These are phyloP conservation scores for Stachybotrys echinatus DNA, from an alignment of 2,329 filamentous ascomycete genomes.

Conservation along the genomic window DNA sequence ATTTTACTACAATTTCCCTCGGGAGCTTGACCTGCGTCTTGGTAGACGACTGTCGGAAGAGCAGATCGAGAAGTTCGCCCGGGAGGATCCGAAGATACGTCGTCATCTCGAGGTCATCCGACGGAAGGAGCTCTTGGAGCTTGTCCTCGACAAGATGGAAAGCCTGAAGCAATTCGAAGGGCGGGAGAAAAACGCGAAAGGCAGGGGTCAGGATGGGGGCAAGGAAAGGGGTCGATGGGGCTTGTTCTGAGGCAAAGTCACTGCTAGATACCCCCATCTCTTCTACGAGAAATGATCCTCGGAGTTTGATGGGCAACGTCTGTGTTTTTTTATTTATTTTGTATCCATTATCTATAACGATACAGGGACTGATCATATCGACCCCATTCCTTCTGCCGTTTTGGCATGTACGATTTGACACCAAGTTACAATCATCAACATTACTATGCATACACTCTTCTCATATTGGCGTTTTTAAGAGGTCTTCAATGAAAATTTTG, in stretches of 20 bases:
- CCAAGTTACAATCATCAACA: no score
- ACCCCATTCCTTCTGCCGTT: not conserved
- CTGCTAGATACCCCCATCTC: not conserved
- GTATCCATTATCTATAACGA: not conserved
- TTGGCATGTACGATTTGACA: not conserved
- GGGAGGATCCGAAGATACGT: conserved; percentile 86
- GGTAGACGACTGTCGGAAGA: conserved; percentile 72
- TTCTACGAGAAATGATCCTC: conserved; percentile 18
- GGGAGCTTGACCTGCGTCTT: conserved; percentile 82
- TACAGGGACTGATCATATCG: not conserved
- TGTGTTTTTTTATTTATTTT: not conserved
- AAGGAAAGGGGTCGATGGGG: conserved; percentile 45
- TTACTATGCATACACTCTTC: no score
- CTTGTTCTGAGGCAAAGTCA: conserved; percentile 32
- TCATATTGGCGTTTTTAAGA: no score
- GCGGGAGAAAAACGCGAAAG: conserved; percentile 41
- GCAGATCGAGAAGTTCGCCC: conserved; percentile 84
- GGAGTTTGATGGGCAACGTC: conserved; percentile 11
- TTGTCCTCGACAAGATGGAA: conserved; percentile 95
- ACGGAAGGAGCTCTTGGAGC: conserved; percentile 85
- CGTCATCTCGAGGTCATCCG: conserved; percentile 87
- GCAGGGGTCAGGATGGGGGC: conserved; percentile 18
- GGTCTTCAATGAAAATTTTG: no score
- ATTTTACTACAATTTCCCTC: conserved; percentile 96
- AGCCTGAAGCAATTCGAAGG: conserved; percentile 79